Evolutionary conservation across 352 stramenopile species (phyloP), one percentile per base, ranked within the genome.

Genomic region (Globisporangium perplexum): DNA sequence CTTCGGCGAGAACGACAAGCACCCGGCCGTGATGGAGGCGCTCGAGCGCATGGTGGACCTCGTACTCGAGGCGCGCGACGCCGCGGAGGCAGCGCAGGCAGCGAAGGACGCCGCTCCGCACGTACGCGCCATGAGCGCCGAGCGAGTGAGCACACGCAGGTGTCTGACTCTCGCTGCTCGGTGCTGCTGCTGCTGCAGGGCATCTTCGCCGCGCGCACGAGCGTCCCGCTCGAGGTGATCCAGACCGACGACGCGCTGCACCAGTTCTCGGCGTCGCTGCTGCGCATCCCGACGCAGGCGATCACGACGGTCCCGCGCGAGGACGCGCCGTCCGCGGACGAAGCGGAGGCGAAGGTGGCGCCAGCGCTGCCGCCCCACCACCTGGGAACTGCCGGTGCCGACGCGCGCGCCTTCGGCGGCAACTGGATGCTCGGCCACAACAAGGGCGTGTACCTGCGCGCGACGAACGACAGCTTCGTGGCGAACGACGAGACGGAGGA

Each of bases 1-100:
- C 46, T 87, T 94, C 52, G 83, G 83, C 10, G 83, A 94, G 59
- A 94, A 88, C 49, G 83, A 94, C 42, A 86, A 85, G 57, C 72
- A 88, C 42, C 81, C 81, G 24, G 72, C 81, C 0, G 83, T 94
- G 38, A 62, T 82, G 45, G 71, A 89, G 24, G 80, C 81, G 7
- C 66, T 94, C 3, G 78, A 90, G 44, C 70, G 74, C 11, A 92
- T 94, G 81, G 75, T 94, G 6, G 76, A 74, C 42, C 65, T 78
- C 26, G 70, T 86, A 11, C 65, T 72, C 26, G 74, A 59, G 7
- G 66, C 76, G 26, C 69, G 68, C 28, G 62, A 71, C 44, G 56
- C 60, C 1, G 55, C 59, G 2, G 71, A 82, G 50, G 58, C 70
- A n/a, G 45, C 64, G 1, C 73, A 57, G 7, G 50, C 70, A 5